Evolutionary conservation across 2,329 filamentous ascomycete species (phyloP).

Genomic region (Xylariaceae sp.): DNA sequence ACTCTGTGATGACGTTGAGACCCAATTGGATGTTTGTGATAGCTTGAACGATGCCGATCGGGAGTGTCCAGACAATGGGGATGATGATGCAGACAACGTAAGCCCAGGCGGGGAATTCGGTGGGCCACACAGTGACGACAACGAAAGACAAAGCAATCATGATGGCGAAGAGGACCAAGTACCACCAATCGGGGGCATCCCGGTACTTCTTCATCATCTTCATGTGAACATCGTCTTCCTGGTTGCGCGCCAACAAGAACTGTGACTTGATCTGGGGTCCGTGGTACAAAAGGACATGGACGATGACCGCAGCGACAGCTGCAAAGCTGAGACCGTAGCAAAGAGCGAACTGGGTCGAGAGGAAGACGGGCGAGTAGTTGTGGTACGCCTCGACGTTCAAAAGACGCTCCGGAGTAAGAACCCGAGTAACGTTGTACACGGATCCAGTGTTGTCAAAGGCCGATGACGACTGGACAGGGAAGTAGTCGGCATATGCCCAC

Average conservation of each 20-base stretch:
- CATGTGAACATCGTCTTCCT: slow-evolving; percentile 55
- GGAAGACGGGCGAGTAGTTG: slow-evolving; percentile 61
- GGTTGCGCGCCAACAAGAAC: slow-evolving; percentile 50
- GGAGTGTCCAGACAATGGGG: slow-evolving; percentile 46
- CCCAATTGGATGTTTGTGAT: slow-evolving; percentile 61
- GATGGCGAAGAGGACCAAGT: slow-evolving; percentile 45
- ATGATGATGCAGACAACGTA: slow-evolving; percentile 55
- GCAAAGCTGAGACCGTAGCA: slow-evolving; percentile 64
- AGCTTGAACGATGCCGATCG: slow-evolving; percentile 54
- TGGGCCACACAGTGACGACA: slow-evolving; percentile 52
- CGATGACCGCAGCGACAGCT: slow-evolving; percentile 58
- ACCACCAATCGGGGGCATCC: slow-evolving; percentile 59
- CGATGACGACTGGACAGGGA: slow-evolving; percentile 58
- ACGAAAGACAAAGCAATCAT: slow-evolving; percentile 54
- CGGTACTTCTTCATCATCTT: slow-evolving; percentile 58
- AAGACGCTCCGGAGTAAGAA: slow-evolving; percentile 52
- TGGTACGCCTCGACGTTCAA: slow-evolving; percentile 60
- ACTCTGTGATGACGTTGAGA: slow-evolving; percentile 66
- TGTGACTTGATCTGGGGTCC: slow-evolving; percentile 52
- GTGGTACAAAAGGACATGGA: slow-evolving; percentile 54
- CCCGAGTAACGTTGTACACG: slow-evolving; percentile 57
- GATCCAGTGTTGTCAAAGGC: slow-evolving; percentile 62
- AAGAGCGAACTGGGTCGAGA: slow-evolving; percentile 58
- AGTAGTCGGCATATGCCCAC: slow-evolving; percentile 54
- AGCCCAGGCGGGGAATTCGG: slow-evolving; percentile 55